phyloP scores from a whole-genome alignment of 2,329 filamentous ascomycete species.

The Annulohypoxylon truncatum region DNA sequence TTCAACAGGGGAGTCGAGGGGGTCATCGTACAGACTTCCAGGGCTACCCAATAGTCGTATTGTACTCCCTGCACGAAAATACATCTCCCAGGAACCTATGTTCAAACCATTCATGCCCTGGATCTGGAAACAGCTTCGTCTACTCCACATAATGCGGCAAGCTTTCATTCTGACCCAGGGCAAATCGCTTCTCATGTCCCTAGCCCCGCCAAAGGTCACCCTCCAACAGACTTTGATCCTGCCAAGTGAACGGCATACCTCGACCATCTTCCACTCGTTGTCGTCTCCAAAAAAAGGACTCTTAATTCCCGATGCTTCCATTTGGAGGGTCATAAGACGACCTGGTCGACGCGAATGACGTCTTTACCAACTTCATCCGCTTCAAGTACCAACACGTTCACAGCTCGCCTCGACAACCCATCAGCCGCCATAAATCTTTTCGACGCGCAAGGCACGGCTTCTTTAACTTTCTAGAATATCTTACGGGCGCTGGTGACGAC shows the following conservation, averaged over 20 bases:
- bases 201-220: conserved; percentile 29
- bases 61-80: conserved; percentile 10
- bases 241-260: conserved; percentile 28
- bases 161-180: conserved; percentile 9
- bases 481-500: conserved; percentile 23
- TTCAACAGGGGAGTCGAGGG: conserved; percentile 4
- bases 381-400: conserved; percentile 12
- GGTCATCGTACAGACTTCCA: background rate
- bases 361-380: conserved; percentile 32
- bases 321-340: conserved; percentile 40
- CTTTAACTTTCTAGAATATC: conserved; percentile 18
- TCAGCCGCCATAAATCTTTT: conserved; percentile 16
- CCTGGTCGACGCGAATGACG: conserved; percentile 33
- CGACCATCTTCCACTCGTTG: conserved; percentile 17
- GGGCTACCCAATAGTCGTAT: background rate
- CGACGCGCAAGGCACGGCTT: conserved; percentile 27
- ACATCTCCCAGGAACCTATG: conserved; percentile 34
- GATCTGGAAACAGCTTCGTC: conserved; percentile 28
- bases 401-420: conserved; percentile 30
- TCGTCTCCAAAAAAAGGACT: conserved; percentile 24
- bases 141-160: conserved; percentile 30
- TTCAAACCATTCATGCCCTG: conserved; percentile 14
- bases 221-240: conserved; percentile 27
- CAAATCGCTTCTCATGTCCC: conserved; percentile 8
- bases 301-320: conserved; percentile 25